phyloP scores from a whole-genome alignment of 805 yeast genomes.

The Starmerella sp. region DNA sequence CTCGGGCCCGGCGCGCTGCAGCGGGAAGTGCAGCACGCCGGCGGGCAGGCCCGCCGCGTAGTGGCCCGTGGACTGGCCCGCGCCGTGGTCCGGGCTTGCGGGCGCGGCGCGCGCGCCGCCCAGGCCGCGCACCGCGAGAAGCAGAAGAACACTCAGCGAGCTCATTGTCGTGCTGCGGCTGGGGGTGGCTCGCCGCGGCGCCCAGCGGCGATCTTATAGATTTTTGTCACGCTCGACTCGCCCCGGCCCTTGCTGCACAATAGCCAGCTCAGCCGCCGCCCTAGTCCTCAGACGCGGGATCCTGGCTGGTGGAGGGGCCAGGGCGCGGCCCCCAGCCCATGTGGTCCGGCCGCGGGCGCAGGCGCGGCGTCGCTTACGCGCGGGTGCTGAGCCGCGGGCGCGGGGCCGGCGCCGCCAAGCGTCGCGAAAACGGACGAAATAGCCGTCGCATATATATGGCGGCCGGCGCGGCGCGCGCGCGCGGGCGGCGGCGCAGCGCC shows the following conservation, averaged over 20 bases:
- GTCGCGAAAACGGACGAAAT: too few species aligned
- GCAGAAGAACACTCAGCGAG: not conserved
- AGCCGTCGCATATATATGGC: too few species aligned
- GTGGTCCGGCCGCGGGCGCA: not conserved
- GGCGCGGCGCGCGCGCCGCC: not conserved
- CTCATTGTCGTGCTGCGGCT: not conserved
- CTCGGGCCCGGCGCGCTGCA: not conserved
- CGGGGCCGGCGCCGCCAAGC: too few species aligned
- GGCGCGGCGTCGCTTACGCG: not conserved
- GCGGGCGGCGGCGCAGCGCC: not conserved
- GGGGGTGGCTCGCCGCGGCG: not conserved
- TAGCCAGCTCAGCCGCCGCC: conserved; percentile 5
- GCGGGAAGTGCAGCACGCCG: conserved; percentile 17
- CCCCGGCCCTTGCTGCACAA: conserved; percentile 1
- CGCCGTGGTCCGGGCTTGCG: not conserved
- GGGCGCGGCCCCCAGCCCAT: not conserved
- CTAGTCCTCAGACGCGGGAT: not conserved
- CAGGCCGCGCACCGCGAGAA: not conserved
- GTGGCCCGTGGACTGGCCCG: too few species aligned
- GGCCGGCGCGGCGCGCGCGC: not conserved
- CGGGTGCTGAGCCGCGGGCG: not conserved
- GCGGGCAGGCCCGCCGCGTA: conserved; percentile 5
- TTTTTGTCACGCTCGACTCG: too few species aligned
- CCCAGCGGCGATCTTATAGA: not conserved
- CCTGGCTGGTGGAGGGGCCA: not conserved